Base-by-base conservation (phyloP, 78 protist genomes). In the Polysphondylium violaceum region DNA sequence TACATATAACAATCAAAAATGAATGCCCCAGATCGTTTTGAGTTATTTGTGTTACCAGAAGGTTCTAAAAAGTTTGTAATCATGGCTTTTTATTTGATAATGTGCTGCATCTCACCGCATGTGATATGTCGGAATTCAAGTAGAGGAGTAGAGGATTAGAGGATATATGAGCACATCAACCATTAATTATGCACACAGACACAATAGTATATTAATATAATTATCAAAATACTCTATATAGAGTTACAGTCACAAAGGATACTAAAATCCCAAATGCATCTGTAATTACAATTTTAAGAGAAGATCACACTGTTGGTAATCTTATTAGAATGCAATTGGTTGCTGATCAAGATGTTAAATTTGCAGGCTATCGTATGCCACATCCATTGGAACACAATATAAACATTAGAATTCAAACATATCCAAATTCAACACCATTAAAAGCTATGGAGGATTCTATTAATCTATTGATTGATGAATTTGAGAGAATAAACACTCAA, bases 281-380 rank as follows among this genome's bases (percentile, higher is more conserved):
- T 41, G 16, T 50, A 17, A 61, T 95, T 44, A 76, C 77, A 23
- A 74, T 95, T 19, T 72, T 86, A 68, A 78, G 74, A n/a, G 97
- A 95, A 38, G 97, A 95, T 59, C 97, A 95, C 71, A 95, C 97
- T 5, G 53, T 95, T 74, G 97, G 97, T 23, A 95, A 95, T 76
- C 17, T 95, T 0, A 40, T 95, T 25, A 91, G 96, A 74, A 95
- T 95, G 97, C 93, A 95, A 59, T 77, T 94, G n/a, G 93, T 94
- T 23, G 71, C 67, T 14, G 95, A 95, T 35, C 68, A 41, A 43
- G 76, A 76, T 55, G 74, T 95, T 0, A 25, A 72, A 9, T 95
- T 95, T 71, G 93, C 94, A 38, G 97, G 97, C 5, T 95, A 95
- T 63, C 73, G 77, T 11, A 76, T 91, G 76, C 97, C 97, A 17